These are phyloP conservation scores for Saksenaea oblongispora DNA, from an alignment of 371 early-diverging fungal species.

Conservation along the genomic window DNA sequence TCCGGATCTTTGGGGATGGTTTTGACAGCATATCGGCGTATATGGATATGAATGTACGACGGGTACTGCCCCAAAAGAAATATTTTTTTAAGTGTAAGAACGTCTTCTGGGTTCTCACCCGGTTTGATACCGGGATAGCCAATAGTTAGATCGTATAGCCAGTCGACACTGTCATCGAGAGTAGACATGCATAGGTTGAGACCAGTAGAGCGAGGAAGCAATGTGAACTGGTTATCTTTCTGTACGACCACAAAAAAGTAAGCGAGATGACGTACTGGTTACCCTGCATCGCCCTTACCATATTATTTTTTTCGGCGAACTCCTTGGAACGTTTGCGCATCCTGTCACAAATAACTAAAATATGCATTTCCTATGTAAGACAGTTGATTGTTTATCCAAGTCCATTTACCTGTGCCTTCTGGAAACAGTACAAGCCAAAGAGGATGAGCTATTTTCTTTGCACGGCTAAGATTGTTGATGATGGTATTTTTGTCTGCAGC, in stretches of 20 bases:
- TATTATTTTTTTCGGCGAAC: constrained; percentile 53
- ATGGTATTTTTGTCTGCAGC: constrained; percentile 66
- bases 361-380: background rate
- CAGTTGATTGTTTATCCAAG: background rate
- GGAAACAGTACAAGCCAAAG: constrained; percentile 91
- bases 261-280: background rate
- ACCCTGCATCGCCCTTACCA: constrained; percentile 32
- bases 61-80: constrained; percentile 74
- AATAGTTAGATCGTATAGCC: constrained; percentile 84
- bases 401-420: constrained; percentile 75
- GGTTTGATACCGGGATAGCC: constrained; percentile 78
- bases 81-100: constrained; percentile 69
- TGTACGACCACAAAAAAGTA: constrained; percentile 6
- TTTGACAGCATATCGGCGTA: constrained; percentile 66
- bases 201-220: constrained; percentile 83
- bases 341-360: constrained; percentile 51
- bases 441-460: constrained; percentile 47
- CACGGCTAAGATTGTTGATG: constrained; percentile 36
- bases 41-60: constrained; percentile 69
- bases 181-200: constrained; percentile 62
- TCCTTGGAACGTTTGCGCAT: constrained; percentile 50
- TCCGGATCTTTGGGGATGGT: constrained; percentile 66
- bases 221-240: constrained; percentile 57
- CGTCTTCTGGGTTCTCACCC: constrained; percentile 78
- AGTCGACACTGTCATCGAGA: constrained; percentile 64